Base-by-base conservation (phyloP, 2,329 filamentous ascomycete genomes). In the Monosporascus sp. region DNA sequence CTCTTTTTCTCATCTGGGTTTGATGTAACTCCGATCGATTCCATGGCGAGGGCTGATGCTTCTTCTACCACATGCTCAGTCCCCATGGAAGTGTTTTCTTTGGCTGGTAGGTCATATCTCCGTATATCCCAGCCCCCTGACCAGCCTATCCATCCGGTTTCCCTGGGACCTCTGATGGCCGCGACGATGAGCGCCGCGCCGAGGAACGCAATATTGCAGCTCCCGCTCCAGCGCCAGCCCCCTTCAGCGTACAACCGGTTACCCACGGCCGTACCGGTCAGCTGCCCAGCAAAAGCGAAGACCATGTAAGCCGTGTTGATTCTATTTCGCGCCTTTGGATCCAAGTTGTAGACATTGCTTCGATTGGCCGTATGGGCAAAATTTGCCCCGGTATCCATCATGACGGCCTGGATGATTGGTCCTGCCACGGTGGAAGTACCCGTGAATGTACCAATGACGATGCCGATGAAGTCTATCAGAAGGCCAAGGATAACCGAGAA, bases 221-320 rank as follows among this genome's bases (percentile, higher is more conserved):
- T 70, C 0, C 76, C 74, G 52, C 77, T 80, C 56, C 70, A 74
- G 7, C 64, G 69, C 78, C 78, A 81, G 0, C 79, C 79, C 1
- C 78, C 78, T 31, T 71, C 62, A 0, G 78, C 77, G 53, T 79
- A 81, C 2, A 81, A 64, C 19, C 73, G 68, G 56, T 80, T 81
- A 0, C 81, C 81, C 5, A 81, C 80, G 1, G 80, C 76, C 0
- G 84, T 86, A 0, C 89, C 89, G 2, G 85, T 85, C 47, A 94
- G 61, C 31, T 94, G 89, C 0, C 89, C 43, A 27, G 80, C 83
- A 63, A 93, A 93, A 0, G 82, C 84, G 7, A 79, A 78, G 0
- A 91, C 78, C 89, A 93, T 94, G 63, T 91, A 94, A 1, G 85
- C 87, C 0, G 89, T 91, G 65, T 94, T 94, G 24, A 93, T 80